Evolutionary conservation across 1,284 basidiomycete species (phyloP), one percentile per base, ranked within the genome.

Genomic region (Sanghuangporus weigelae): DNA sequence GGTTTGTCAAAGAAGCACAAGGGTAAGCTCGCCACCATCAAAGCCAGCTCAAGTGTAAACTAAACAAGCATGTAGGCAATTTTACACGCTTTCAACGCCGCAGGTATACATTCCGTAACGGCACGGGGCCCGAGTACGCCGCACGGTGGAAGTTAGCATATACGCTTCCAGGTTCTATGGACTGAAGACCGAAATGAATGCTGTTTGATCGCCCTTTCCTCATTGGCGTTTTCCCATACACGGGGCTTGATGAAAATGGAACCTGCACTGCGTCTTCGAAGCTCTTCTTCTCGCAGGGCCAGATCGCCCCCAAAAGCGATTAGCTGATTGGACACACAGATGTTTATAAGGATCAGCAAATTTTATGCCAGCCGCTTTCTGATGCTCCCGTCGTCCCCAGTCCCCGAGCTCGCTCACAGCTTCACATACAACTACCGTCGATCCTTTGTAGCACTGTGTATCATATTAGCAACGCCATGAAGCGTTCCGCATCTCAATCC

Each of bases 401-500:
- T 35, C 56, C 56, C 39, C 56, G 44, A 56, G 39, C 44, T n/a
- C 44, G 16, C 44, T 14, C 16, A 46, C 44, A 31, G 0, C 26
- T 55, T n/a, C 26, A 35, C 26, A n/a, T 57, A 26, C 19, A 44
- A 14, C 19, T 40, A 26, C 23, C 54, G 56, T 57, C 35, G 16
- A 26, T 46, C 39, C 39, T 44, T 46, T 44, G 40, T 7, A 56
- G 7, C 31, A n/a, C 35, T 11, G 21, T 38, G 40, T 42, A 57
- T 31, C 39, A 19, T 50, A 46, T 26, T 36, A 6, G n/a, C 42
- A 35, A 31, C 36, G 19, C 35, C 42, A 48, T 63, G 61, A 58
- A 48, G 26, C 49, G 56, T 11, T 51, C 49, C n/a, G 57, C 38
- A n/a, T 63, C 62, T 21, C 62, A 59, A 36, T 63, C 62, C 21